phyloP scores from a whole-genome alignment of 2,329 filamentous ascomycete species.

The Sphaceloma murrayae region DNA sequence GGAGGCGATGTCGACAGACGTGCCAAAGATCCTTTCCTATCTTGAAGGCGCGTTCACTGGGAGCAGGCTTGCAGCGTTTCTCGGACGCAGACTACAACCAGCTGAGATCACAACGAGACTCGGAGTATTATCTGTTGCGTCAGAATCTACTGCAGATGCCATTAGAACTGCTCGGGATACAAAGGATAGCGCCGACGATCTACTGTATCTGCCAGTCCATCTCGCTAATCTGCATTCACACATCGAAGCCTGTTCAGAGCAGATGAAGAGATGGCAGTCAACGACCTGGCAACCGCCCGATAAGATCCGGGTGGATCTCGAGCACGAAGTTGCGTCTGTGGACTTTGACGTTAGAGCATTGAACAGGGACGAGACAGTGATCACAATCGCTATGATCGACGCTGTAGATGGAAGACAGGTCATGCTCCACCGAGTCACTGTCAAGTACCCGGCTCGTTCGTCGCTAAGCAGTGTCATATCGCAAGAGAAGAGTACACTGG shows the following conservation, averaged over 20 bases:
- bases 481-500: too few species aligned
- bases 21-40: constrained; percentile 63
- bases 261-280: constrained; percentile 14
- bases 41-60: constrained; percentile 60
- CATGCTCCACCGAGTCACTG: neutral
- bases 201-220: constrained; percentile 4
- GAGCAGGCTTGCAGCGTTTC: constrained; percentile 46
- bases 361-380: neutral
- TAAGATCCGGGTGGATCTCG: constrained; percentile 1
- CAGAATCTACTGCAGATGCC: neutral
- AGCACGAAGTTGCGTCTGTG: neutral
- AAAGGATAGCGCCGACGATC: neutral
- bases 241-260: constrained; percentile 1
- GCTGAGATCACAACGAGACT: neutral
- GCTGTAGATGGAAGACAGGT: too few species aligned
- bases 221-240: neutral
- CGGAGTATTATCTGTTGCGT: neutral
- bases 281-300: constrained; percentile 9
- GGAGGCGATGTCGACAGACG: constrained; percentile 62
- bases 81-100: constrained; percentile 6
- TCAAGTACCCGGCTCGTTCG: neutral
- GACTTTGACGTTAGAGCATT: neutral
- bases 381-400: neutral
- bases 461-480: too few species aligned
- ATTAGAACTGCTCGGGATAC: neutral